Evolutionary conservation across 768 basidiomycete genomes (phyloP), one percentile per base, ranked within the genome.

Genomic region (Coprinopsis sp.): DNA sequence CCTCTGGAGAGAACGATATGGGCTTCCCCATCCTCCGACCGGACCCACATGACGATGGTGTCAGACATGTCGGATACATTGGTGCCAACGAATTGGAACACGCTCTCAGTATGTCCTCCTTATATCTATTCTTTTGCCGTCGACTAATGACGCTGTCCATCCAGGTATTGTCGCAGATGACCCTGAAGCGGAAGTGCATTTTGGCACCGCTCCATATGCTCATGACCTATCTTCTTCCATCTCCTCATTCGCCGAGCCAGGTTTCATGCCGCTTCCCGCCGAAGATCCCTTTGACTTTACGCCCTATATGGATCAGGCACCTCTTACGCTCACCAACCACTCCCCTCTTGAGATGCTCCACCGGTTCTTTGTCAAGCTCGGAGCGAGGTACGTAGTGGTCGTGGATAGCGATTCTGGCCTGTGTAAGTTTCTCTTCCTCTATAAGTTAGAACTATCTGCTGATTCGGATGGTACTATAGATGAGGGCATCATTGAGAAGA

Each of bases 31-130:
- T 97, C 44, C 60, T 97, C 43, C 67, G 81, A 52, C 69, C 65
- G 27, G 80, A 74, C 44, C 52, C 47, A 6, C 64, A 70, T 19
- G 37, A 39, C n/a, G 72, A 68, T 6, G 77, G 77, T 16, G 54
- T 74, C 56, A 76, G 89, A 30, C 76, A 96, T 73, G 75, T 90
- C 29, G 96, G 93, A 6, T 94, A 94, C 61, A 86, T 98, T 49
- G 91, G 92, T 0, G 79, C 82, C 23, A 94, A 85, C 56, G 96
- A 99, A 64, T 77, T 99, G 12, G 92, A 96, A 58, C 92, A 98
- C 64, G 93, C 91, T 4, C 68, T 99, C 3, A 78, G 88, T 91
- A 63, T 44, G 82, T 73, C 3, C 11, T 25, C 16, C 23, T 33
- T 21, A 29, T 39, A 42, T 31, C 24, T 49, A 14, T 19, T 4